Percentiles rank a stretch among this genome's conserved stretches.
Conservation (phyloP, 2,329 filamentous ascomycete genomes). For the Eutypa lata region DNA sequence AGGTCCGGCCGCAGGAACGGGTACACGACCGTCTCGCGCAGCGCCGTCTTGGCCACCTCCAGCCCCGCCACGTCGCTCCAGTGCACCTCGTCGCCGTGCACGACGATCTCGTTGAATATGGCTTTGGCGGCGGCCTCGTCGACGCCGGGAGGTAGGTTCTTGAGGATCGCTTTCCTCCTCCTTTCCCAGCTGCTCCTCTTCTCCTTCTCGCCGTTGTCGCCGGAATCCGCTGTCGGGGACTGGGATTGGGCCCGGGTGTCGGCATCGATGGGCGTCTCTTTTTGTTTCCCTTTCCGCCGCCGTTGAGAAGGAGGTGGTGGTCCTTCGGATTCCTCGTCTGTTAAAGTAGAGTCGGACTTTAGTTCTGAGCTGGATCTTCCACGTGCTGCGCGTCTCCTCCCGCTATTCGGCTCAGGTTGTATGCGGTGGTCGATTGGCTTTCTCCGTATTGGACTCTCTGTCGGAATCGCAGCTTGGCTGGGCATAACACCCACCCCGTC, state of each 20-base stretch:
- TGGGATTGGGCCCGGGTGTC: slow-evolving; percentile 45
- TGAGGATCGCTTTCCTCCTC: slow-evolving; percentile 64
- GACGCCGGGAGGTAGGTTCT: slow-evolving; percentile 75
- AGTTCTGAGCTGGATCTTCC: slow-evolving; percentile 10
- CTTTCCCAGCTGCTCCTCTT: slow-evolving; percentile 56
- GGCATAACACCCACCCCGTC: not conserved
- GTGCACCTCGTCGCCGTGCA: slow-evolving; percentile 89
- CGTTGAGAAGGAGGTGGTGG: slow-evolving; percentile 11
- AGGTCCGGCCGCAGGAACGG: slow-evolving; percentile 92
- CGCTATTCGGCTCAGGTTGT: slow-evolving; percentile 20
- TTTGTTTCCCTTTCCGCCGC: slow-evolving; percentile 33
- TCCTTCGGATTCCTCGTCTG: slow-evolving; percentile 17
- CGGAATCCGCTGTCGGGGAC: slow-evolving; percentile 34
- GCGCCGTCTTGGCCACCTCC: slow-evolving; percentile 82
- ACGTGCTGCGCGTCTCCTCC: slow-evolving; percentile 15
- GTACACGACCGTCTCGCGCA: slow-evolving; percentile 96
- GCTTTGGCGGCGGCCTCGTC: slow-evolving; percentile 82
- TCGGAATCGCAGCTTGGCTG: slow-evolving; percentile 10
- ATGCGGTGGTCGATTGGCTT: slow-evolving; percentile 12
- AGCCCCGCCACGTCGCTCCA: slow-evolving; percentile 93
- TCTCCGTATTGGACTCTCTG: slow-evolving; percentile 13
- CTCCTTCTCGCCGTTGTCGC: slow-evolving; percentile 35
- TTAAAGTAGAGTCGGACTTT: slow-evolving; percentile 15
- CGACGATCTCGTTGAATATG: slow-evolving; percentile 93
- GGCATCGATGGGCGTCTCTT: slow-evolving; percentile 36